Evolutionary conservation across 2,329 filamentous ascomycete genomes (phyloP).

Genomic region (Iodosphaeria phyllophila): DNA sequence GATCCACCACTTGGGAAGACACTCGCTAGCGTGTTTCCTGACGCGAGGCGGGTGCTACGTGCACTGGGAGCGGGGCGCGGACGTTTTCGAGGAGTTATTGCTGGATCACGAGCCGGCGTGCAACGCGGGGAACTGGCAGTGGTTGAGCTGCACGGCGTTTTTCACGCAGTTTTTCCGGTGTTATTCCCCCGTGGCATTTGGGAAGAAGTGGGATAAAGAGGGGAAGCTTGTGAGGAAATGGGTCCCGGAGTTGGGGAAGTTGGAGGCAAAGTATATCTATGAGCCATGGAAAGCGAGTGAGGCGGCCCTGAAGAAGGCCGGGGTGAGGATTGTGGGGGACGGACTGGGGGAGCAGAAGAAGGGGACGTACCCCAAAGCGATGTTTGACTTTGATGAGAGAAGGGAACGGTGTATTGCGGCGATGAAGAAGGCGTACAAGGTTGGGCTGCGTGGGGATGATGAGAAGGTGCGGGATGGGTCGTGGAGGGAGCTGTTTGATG

Average conservation of each 20-base stretch:
- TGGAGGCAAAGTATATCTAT: slow-evolving; percentile 55
- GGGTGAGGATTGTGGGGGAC: slow-evolving; percentile 35
- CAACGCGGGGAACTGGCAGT: slow-evolving; percentile 64
- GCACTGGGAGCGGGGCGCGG: slow-evolving; percentile 60
- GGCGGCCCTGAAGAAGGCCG: slow-evolving; percentile 48
- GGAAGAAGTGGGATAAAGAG: slow-evolving; percentile 57
- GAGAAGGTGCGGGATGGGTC: slow-evolving; percentile 40
- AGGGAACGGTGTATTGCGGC: slow-evolving; percentile 42
- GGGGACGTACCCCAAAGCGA: slow-evolving; percentile 50
- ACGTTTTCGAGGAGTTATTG: slow-evolving; percentile 61
- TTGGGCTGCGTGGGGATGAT: slow-evolving; percentile 46
- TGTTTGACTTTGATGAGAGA: slow-evolving; percentile 55
- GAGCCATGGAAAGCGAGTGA: slow-evolving; percentile 62
- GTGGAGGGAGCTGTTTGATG: slow-evolving; percentile 28
- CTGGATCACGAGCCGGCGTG: slow-evolving; percentile 59
- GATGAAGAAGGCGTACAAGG: slow-evolving; percentile 52
- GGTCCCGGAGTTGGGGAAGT: slow-evolving; percentile 43
- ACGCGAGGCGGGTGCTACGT: slow-evolving; percentile 64
- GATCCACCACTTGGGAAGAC: slow-evolving; percentile 64
- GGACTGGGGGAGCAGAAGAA: slow-evolving; percentile 20
- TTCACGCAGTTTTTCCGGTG: slow-evolving; percentile 53
- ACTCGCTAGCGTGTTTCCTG: slow-evolving; percentile 67
- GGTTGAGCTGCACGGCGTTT: slow-evolving; percentile 60
- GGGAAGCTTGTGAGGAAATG: slow-evolving; percentile 45
- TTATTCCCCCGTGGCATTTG: slow-evolving; percentile 53